Evolutionary conservation across 495 filamentous ascomycete genomes (phyloP), one percentile per base, ranked within the genome.

Genomic region (Hypoxylon trugodes): DNA sequence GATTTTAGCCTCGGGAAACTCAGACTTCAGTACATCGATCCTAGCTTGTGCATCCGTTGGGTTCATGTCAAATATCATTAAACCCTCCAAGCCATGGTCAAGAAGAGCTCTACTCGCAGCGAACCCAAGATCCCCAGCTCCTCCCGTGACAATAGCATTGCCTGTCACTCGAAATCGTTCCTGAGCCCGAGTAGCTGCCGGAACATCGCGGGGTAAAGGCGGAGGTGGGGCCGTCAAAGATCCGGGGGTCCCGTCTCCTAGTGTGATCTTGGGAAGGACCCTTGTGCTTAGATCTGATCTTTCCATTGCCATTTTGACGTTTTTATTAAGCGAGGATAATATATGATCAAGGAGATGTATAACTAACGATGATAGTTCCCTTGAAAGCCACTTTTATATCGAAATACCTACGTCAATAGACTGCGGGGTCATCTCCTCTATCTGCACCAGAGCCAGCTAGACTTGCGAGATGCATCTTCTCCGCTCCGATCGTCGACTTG

Each of bases 111-210:
- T 78, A 2, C 81, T 80, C 7, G 81, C 77, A 3, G 78, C 75
- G 2, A 89, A 79, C 3, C 83, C 89, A 6, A 92, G 79, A n/a
- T 81, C 85, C 1, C 89, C 89, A 25, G 86, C 81, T 41, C 89
- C 88, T 15, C 89, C 89, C 19, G 89, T 90, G 22, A 92, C 83
- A 45, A 90, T 82, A 21, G 86, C 87, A 59, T 87, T 90, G 16
- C 87, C 87, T 35, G 76, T 71, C 24, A 91, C 81, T 16, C 80
- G 75, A 64, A 91, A 90, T 42, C 88, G 78, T 50, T 80, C 77
- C 25, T 76, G 69, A 16, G 83, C 86, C 47, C 83, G 76, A 8
- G 70, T 78, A 32, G 78, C 69, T 10, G 83, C 65, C 33, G 77
- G 74, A 12, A 77, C 57, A 10, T 75, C 71, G 33, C 77, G 66